These are phyloP conservation scores for Mucor racemosus DNA, from an alignment of 371 early-diverging fungal genomes.

Conservation along the genomic window DNA sequence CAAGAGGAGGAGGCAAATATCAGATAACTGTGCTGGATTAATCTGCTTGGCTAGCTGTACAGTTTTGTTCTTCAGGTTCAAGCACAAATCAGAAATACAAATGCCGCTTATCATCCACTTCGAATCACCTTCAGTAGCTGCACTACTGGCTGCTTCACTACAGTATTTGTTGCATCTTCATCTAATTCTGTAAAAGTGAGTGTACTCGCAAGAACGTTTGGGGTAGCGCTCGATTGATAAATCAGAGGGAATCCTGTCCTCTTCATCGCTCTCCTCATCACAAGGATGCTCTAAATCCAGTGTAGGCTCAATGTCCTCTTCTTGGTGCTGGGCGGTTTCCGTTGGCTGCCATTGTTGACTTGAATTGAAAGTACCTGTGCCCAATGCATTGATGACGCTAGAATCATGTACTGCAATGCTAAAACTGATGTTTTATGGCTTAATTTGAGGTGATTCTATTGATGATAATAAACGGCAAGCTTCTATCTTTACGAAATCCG, in stretches of 20 bases:
- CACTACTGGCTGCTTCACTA: too few species aligned
- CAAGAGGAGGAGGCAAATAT: conserved; percentile 18
- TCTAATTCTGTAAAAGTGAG: conserved; percentile 2
- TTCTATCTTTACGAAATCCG: conserved; percentile 9
- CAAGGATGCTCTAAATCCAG: background rate
- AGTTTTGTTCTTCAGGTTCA: background rate
- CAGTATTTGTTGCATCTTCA: background rate
- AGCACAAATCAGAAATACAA: conserved; percentile 20
- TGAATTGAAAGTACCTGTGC: conserved; percentile 11
- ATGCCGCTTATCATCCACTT: conserved; percentile 7
- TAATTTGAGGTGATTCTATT: conserved; percentile 1
- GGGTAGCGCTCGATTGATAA: conserved; percentile 18
- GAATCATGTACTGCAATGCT: conserved; percentile 11
- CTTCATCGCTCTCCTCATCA: conserved; percentile 8
- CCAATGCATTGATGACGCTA: conserved; percentile 4
- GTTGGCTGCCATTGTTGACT: background rate
- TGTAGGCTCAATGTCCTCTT: background rate
- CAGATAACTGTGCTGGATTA: conserved; percentile 4
- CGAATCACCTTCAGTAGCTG: background rate
- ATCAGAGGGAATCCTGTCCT: conserved; percentile 22
- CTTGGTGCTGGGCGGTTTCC: conserved; percentile 1
- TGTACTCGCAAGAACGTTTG: conserved; percentile 21
- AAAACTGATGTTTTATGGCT: background rate
- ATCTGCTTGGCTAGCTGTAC: background rate
- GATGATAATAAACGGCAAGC: conserved; percentile 12